A percentile compares a stretch with the other conserved stretches of the same genome.
These are phyloP conservation scores for Cercophora samala DNA, from an alignment of 495 filamentous ascomycete genomes.

Conservation along the genomic window DNA sequence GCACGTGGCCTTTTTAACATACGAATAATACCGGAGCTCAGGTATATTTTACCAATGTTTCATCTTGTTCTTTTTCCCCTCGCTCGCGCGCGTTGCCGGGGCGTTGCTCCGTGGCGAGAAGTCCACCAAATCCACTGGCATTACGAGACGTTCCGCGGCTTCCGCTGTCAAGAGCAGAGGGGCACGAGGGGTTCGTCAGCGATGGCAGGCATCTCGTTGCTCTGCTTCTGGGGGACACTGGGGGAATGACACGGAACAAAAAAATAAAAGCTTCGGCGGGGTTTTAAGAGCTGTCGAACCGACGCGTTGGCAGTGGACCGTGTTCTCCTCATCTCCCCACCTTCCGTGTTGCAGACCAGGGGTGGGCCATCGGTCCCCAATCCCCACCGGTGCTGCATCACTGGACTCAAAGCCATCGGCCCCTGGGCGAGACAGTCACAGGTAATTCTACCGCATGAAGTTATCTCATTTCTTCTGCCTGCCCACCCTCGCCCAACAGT, in stretches of 20 bases:
- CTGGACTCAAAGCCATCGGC: constrained; percentile 13
- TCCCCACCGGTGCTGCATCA: constrained; percentile 22
- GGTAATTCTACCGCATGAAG: constrained; percentile 33
- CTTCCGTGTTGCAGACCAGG: neutral
- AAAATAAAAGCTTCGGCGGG: neutral
- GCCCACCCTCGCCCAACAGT: constrained; percentile 12
- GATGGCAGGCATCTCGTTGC: too few relatives aligned
- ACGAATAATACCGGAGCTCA: too few relatives aligned
- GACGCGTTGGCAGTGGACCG: neutral
- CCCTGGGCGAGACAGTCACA: constrained; percentile 24
- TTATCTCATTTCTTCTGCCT: constrained; percentile 21
- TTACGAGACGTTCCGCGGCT: neutral
- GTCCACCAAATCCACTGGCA: neutral
- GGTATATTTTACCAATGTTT: too few relatives aligned
- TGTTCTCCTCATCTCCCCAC: neutral
- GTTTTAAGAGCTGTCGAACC: neutral
- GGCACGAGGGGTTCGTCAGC: neutral
- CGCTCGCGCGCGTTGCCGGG: constrained; percentile 3
- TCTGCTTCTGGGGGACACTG: neutral
- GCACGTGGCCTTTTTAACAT: neutral
- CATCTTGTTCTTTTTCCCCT: too few relatives aligned
- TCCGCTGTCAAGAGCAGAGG: neutral
- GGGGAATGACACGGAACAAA: neutral
- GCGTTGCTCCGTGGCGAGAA: constrained; percentile 1
- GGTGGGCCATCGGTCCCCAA: neutral